Evolutionary conservation across 75 land plant species (phyloP).

Genomic region (Pinus tabuliformis): DNA sequence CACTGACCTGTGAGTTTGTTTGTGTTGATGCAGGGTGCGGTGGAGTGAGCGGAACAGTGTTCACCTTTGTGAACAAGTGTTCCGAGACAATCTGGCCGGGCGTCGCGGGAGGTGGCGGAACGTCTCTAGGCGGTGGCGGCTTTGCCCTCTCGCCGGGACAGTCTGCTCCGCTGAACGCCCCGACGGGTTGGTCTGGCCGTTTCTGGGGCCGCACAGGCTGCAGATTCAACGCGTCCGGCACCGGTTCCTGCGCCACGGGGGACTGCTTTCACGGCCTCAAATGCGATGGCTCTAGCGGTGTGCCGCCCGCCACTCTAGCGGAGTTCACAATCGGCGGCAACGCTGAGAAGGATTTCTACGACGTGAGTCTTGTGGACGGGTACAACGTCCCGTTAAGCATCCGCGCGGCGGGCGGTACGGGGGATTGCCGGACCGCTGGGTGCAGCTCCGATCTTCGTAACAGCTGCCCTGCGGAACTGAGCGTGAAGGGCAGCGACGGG

Average conservation of each 20-base stretch:
- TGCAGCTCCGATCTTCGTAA: conserved; percentile 27
- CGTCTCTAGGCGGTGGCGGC: conserved; percentile 39
- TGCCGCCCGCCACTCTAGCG: conserved; percentile 64
- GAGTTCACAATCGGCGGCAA: conserved; percentile 64
- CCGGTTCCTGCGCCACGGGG: conserved; percentile 43
- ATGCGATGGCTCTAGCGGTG: conserved; percentile 45
- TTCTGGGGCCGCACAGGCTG: conserved; percentile 86
- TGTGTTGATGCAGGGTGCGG: too few species aligned
- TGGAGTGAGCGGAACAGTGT: conserved; percentile 17
- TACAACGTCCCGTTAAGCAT: conserved; percentile 72
- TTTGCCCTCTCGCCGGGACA: conserved; percentile 42
- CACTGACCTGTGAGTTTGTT: too few species aligned
- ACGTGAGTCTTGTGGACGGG: conserved; percentile 91
- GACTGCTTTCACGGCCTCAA: conserved; percentile 39
- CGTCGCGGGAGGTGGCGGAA: conserved; percentile 9
- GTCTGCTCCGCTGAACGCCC: conserved; percentile 26
- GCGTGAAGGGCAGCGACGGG: not conserved
- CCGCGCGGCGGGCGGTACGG: conserved; percentile 17
- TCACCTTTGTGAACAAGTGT: conserved; percentile 51
- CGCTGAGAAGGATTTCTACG: conserved; percentile 61
- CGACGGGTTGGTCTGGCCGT: conserved; percentile 59
- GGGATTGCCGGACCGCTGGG: conserved; percentile 60
- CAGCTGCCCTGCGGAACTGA: conserved; percentile 30
- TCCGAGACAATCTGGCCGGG: conserved; percentile 64
- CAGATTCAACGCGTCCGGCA: conserved; percentile 33